A percentile compares a stretch with the other conserved stretches of the same genome.
phyloP scores from a whole-genome alignment of 1,139 yeast genomes.

The Pichia sp. region DNA sequence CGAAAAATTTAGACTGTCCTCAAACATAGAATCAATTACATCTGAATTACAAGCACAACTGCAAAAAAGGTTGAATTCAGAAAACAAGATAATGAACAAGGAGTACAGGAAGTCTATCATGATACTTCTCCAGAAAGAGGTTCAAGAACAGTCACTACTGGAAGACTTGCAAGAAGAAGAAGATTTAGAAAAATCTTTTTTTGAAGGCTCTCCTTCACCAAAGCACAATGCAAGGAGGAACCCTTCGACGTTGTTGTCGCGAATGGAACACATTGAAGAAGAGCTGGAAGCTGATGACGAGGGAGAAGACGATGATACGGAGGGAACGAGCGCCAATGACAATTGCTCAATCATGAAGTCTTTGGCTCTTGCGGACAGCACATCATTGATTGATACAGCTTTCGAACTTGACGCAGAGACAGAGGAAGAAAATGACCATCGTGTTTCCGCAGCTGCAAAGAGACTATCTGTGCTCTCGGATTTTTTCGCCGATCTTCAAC shows the following conservation, averaged over 20 bases:
- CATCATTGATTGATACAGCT: background rate
- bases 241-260: background rate
- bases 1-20: constrained; percentile 9
- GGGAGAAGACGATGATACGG: background rate
- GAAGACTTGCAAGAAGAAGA: background rate
- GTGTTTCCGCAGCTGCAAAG: no score
- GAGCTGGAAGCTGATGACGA: constrained; percentile 1
- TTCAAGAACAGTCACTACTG: background rate
- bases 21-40: constrained; percentile 7
- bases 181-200: background rate
- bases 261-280: background rate
- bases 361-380: background rate
- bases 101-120: constrained; percentile 12
- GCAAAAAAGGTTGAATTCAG: background rate
- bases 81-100: background rate
- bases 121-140: background rate
- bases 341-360: background rate
- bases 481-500: constrained; percentile 13
- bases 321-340: background rate
- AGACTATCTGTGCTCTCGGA: constrained; percentile 5
- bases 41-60: background rate
- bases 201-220: background rate
- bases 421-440: background rate
- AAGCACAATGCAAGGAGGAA: background rate
- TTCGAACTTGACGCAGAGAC: background rate